phyloP scores from a whole-genome alignment of 768 basidiomycete genomes.

The Trametes cubensis region DNA sequence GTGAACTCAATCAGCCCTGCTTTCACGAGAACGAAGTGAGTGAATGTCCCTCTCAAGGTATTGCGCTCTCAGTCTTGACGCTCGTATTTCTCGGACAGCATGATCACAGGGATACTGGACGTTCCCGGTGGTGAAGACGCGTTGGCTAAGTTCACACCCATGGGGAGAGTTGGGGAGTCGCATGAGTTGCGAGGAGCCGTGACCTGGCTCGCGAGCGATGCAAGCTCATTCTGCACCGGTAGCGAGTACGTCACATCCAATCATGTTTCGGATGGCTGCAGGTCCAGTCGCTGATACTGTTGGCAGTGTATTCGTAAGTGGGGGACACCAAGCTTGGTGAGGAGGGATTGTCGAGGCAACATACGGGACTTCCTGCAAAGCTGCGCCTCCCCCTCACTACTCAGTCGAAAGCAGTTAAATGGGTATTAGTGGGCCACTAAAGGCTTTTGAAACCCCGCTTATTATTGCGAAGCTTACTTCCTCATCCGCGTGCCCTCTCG shows the following conservation, averaged over 20 bases:
- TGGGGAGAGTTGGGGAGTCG: conserved; percentile 64
- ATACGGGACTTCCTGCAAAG: too few species aligned
- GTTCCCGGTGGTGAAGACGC: not conserved
- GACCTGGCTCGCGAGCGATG: conserved; percentile 48
- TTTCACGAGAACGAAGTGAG: conserved; percentile 67
- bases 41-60: not conserved
- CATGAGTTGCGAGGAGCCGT: conserved; percentile 74
- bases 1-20: conserved; percentile 79
- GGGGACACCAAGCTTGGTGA: too few species aligned
- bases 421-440: too few species aligned
- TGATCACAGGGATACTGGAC: not conserved
- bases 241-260: conserved; percentile 53
- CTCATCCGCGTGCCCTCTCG: too few species aligned
- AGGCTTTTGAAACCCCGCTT: too few species aligned
- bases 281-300: too few species aligned
- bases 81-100: not conserved
- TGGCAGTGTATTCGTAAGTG: too few species aligned
- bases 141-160: conserved; percentile 60
- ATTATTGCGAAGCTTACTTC: too few species aligned
- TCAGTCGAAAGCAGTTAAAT: too few species aligned
- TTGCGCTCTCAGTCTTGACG: not conserved
- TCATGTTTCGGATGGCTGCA: too few species aligned
- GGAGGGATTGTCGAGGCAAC: too few species aligned
- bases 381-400: too few species aligned
- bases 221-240: conserved; percentile 74